These are phyloP conservation scores for sorghum (Sorghum bicolor) DNA, from an alignment of 176 grass and related monocot species.

Conservation along the genomic window Sorghum_bicolor_NCBIv3 NC_012871.2:77502501-77503000, in stretches of 20 bases:
- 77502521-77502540: slow-evolving; percentile 19
- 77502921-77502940: too few relatives aligned
- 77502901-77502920: neutral
- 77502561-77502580: neutral
- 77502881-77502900: neutral
- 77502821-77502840: too few relatives aligned
- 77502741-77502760: neutral
- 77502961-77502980: too few relatives aligned
- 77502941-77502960: too few relatives aligned
- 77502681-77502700: neutral
- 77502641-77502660: neutral
- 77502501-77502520: slow-evolving; percentile 94
- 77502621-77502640: slow-evolving; percentile 7
- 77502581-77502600: neutral
- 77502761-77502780: neutral
- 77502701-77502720: neutral
- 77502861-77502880: too few relatives aligned
- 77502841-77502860: too few relatives aligned
- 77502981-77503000: too few relatives aligned
- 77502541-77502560: neutral
- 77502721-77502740: too few relatives aligned
- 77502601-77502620: slow-evolving; percentile 28
- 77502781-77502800: too few relatives aligned
- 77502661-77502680: neutral
- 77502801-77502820: too few relatives aligned